Base-by-base conservation (phyloP, 495 filamentous ascomycete species). In the Aspergillus leporis region DNA sequence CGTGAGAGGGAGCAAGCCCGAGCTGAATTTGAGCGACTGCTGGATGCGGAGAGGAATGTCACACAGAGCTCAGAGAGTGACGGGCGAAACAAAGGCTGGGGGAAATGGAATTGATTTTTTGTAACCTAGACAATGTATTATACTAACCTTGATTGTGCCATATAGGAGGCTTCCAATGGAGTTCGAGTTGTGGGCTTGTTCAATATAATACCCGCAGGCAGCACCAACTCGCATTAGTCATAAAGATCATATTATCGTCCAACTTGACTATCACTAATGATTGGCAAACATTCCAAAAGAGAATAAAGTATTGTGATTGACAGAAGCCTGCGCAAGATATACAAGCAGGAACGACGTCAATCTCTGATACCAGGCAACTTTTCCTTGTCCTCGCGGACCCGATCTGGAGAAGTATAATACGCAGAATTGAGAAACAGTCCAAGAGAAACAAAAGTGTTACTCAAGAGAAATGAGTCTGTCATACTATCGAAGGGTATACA, bases 11-110 rank as follows among this genome's bases (percentile, higher is more conserved):
- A 78, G 30, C 65, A 69, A 28, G 73, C 74, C 1, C 75, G 73
- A 48, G 70, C 70, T 4, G 72, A 76, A 3, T 79, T 79, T 41
- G 72, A 79, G 53, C 63, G 65, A n/a, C 59, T 79, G 62, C 59
- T 79, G 28, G 77, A 79, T 2, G 63, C 70, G 0, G 77, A 79
- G 60, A 58, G 75, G 47, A 69, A 73, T 32, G 51, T 55, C 8
- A 40, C 60, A 53, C 16, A 45, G 14, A 19, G 51, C 13, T 47
- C 57, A 14, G 21, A 12, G 21, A 51, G 32, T 57, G 45, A 21
- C 7, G 51, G 51, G 22, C 30, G 21, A 4, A 41, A 41, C 22
- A 60, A 60, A 21, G 65, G 65, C 3, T 76, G 70, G 73, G 55
- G 64, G 38, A 65, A 51, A 58, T 66, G 58, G 59, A 48, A 56